Conservation (phyloP, 345 rosid genomes). For the Euclidium syriacum region DNA sequence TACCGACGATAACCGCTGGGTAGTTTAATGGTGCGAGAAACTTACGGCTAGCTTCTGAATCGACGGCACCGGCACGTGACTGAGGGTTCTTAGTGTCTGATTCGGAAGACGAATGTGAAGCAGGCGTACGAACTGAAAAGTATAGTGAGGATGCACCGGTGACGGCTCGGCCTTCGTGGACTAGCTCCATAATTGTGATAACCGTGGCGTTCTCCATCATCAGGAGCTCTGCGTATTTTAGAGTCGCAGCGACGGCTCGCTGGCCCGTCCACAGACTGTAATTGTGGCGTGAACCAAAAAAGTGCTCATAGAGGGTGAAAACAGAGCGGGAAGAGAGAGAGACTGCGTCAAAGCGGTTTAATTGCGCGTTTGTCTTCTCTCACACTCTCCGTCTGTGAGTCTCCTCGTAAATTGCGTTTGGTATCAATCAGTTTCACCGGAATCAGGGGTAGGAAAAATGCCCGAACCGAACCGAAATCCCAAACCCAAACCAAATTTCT, state of each 20-base stretch:
- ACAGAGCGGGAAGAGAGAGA: conserved; percentile 31
- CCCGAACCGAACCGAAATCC: too few species aligned
- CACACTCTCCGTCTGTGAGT: not conserved
- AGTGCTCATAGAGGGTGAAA: not conserved
- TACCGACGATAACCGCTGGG: conserved; percentile 55
- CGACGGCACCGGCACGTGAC: conserved; percentile 1
- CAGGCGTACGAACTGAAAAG: conserved; percentile 12
- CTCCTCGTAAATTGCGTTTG: not conserved
- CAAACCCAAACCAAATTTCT: too few species aligned
- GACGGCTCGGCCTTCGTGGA: conserved; percentile 36
- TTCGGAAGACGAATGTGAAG: conserved; percentile 13
- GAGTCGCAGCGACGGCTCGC: not conserved
- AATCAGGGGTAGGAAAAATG: too few species aligned
- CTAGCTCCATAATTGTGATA: conserved; percentile 47
- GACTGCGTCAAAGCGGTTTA: too few species aligned
- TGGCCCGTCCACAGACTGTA: not conserved
- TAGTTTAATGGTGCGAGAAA: conserved; percentile 39
- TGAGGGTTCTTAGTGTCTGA: conserved; percentile 1
- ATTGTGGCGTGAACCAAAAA: not conserved
- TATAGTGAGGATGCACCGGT: conserved; percentile 53
- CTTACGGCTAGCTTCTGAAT: conserved; percentile 22
- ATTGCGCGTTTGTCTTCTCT: not conserved
- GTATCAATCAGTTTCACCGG: not conserved
- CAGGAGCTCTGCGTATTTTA: not conserved
- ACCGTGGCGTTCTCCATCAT: conserved; percentile 33